Percentiles rank a stretch among this genome's conserved stretches.
Evolutionary conservation across 2,329 filamentous ascomycete species (phyloP).

Genomic region (Zymoseptoria crescenta): DNA sequence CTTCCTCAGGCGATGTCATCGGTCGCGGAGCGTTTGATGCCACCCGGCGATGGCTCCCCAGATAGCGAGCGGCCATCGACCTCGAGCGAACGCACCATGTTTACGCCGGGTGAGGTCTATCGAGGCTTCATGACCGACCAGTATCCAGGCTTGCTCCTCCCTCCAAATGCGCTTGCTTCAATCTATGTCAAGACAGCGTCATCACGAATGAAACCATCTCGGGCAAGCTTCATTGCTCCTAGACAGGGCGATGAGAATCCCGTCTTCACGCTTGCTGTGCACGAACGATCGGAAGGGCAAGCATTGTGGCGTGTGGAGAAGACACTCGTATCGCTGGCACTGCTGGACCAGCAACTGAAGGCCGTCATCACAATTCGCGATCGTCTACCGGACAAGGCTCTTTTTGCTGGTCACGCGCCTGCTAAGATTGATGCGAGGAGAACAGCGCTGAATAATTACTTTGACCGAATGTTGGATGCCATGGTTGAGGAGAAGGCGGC

Average conservation of each 20-base stretch:
- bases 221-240: constrained; percentile 72
- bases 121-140: constrained; percentile 76
- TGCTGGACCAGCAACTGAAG: constrained; percentile 74
- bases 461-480: constrained; percentile 77
- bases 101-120: constrained; percentile 49
- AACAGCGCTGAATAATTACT: constrained; percentile 71
- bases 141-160: constrained; percentile 75
- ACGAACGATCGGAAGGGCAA: constrained; percentile 63
- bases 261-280: constrained; percentile 83
- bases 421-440: constrained; percentile 86
- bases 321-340: constrained; percentile 70
- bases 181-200: constrained; percentile 84
- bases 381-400: constrained; percentile 70
- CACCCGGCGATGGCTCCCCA: constrained; percentile 14
- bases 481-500: constrained; percentile 70
- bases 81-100: constrained; percentile 19
- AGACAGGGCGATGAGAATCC: constrained; percentile 83
- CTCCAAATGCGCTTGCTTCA: constrained; percentile 80
- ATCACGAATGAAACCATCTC: constrained; percentile 86
- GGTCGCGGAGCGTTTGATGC: constrained; percentile 18
- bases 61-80: constrained; percentile 21
- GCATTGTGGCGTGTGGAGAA: constrained; percentile 96
- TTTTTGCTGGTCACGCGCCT: constrained; percentile 89
- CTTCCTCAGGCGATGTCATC: constrained; percentile 9
- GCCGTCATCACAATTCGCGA: constrained; percentile 63